phyloP scores from a whole-genome alignment of 768 basidiomycete species.

The Tylopilus sp. region DNA sequence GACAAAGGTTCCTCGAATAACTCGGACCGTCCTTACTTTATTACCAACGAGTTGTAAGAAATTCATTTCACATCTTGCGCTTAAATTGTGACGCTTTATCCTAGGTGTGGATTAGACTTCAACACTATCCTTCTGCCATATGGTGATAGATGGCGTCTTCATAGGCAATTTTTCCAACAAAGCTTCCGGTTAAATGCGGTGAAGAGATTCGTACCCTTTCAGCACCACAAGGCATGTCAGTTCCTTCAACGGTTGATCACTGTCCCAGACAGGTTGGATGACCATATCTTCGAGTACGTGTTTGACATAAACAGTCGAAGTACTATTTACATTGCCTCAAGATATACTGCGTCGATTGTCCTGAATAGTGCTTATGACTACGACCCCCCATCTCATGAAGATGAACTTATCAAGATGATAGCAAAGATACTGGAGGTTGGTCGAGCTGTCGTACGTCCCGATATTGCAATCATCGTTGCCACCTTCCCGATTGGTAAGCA shows the following conservation, averaged over 20 bases:
- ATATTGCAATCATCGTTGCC: not conserved
- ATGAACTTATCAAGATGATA: slow-evolving; percentile 2
- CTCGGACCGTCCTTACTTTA: too few relatives aligned
- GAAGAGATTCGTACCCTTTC: too few relatives aligned
- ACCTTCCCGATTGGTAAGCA: slow-evolving; percentile 7
- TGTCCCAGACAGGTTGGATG: slow-evolving; percentile 22
- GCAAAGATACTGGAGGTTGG: not conserved
- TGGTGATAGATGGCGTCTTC: too few relatives aligned
- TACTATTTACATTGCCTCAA: not conserved
- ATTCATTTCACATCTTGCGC: too few relatives aligned
- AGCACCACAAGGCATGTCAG: too few relatives aligned
- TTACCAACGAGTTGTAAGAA: too few relatives aligned
- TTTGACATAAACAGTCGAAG: slow-evolving; percentile 16
- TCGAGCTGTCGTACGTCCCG: slow-evolving; percentile 1
- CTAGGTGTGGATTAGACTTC: too few relatives aligned
- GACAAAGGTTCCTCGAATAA: too few relatives aligned
- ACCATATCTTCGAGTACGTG: slow-evolving; percentile 15
- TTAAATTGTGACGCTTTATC: not conserved
- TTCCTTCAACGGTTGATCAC: too few relatives aligned
- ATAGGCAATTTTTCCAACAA: too few relatives aligned
- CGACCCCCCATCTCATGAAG: slow-evolving; percentile 4
- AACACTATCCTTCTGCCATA: too few relatives aligned
- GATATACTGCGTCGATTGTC: slow-evolving; percentile 10
- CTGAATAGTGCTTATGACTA: slow-evolving; percentile 11
- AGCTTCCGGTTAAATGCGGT: too few relatives aligned